phyloP scores from a whole-genome alignment of 2,329 filamentous ascomycete genomes.

The Cercospora nicotianae region DNA sequence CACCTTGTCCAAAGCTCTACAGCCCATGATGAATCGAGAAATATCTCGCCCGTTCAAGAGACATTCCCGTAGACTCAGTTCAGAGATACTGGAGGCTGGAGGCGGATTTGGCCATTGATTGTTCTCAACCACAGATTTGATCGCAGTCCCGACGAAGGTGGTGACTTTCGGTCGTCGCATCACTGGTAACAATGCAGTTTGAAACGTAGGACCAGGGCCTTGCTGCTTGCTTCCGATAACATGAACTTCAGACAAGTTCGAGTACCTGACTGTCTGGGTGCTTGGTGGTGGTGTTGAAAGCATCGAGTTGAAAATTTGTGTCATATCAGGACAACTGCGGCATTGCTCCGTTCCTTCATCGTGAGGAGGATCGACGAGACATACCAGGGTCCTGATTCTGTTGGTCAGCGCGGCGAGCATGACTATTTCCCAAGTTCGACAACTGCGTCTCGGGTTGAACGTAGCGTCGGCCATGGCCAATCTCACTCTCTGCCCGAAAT shows the following conservation, averaged over 20 bases:
- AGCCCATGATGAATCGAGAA: background rate
- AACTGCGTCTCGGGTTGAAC: background rate
- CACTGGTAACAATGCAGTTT: background rate
- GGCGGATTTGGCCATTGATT: background rate
- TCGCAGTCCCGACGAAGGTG: background rate
- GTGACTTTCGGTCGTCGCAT: background rate
- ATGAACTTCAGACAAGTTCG: background rate
- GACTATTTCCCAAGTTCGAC: background rate
- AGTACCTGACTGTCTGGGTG: background rate
- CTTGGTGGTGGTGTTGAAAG: background rate
- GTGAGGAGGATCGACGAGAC: background rate
- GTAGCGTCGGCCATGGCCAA: background rate
- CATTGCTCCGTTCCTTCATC: background rate
- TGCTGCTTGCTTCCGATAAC: background rate
- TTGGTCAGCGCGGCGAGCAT: background rate
- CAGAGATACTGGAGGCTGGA: background rate
- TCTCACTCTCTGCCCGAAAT: background rate
- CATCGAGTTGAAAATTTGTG: background rate
- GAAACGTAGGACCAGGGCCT: background rate
- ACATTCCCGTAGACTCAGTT: background rate
- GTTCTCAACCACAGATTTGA: background rate
- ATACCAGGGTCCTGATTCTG: background rate
- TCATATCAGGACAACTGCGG: background rate
- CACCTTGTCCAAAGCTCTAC: background rate
- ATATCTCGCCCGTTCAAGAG: background rate